phyloP scores from a whole-genome alignment of 495 filamentous ascomycete species.

The Astrothelium subdiscretum region DNA sequence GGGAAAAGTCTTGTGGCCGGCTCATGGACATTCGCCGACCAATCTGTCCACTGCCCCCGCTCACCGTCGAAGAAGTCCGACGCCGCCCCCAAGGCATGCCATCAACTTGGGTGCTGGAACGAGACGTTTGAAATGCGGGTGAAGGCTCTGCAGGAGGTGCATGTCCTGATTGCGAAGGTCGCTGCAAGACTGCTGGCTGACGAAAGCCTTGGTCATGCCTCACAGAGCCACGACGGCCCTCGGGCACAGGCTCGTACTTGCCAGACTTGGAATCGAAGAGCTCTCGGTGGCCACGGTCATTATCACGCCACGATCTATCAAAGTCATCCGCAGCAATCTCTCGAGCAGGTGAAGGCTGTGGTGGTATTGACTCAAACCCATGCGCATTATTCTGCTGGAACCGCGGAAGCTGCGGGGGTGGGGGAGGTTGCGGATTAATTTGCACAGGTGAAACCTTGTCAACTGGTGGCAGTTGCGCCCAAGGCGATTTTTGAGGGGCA shows the following conservation, averaged over 20 bases:
- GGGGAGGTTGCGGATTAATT: constrained; percentile 21
- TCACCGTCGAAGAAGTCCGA: constrained; percentile 88
- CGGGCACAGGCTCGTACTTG: constrained; percentile 79
- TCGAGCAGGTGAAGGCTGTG: constrained; percentile 44
- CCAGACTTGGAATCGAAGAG: constrained; percentile 92
- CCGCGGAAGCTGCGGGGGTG: constrained; percentile 2
- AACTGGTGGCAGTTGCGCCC: constrained; percentile 75
- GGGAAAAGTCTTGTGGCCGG: constrained; percentile 34
- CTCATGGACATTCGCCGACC: constrained; percentile 47
- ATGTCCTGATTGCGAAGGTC: constrained; percentile 45
- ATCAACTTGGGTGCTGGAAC: constrained; percentile 52
- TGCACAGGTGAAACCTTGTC: constrained; percentile 63
- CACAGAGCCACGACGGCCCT: constrained; percentile 56
- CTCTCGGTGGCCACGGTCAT: constrained; percentile 52
- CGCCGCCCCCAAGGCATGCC: constrained; percentile 58
- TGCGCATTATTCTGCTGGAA: constrained; percentile 21
- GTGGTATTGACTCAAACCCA: constrained; percentile 33
- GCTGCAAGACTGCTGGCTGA: constrained; percentile 71
- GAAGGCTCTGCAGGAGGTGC: constrained; percentile 79
- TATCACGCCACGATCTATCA: constrained; percentile 73
- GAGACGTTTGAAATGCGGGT: constrained; percentile 76
- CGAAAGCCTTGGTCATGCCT: constrained; percentile 55
- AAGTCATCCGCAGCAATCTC: constrained; percentile 95
- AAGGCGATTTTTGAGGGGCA: constrained; percentile 74
- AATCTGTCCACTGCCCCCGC: constrained; percentile 71